phyloP scores from a whole-genome alignment of 139 green algal genomes.

The Nannochloris sp. region DNA sequence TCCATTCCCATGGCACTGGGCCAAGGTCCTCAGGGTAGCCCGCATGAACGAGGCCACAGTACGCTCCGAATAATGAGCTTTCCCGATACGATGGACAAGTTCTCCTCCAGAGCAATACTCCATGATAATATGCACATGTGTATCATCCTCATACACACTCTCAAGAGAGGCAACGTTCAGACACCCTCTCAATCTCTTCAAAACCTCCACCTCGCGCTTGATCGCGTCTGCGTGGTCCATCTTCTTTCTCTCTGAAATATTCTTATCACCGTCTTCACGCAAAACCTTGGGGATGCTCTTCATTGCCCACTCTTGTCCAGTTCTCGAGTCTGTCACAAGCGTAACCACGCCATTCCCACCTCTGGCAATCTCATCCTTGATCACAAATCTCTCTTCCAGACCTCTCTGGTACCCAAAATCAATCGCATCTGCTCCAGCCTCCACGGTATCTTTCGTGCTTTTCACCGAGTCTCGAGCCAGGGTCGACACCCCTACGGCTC shows the following conservation, averaged over 20 bases:
- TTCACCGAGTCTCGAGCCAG: not conserved
- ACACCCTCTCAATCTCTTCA: slow-evolving; percentile 21
- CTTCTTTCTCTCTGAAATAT: slow-evolving; percentile 16
- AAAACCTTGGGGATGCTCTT: slow-evolving; percentile 30
- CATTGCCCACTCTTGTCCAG: slow-evolving; percentile 21
- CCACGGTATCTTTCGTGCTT: not conserved
- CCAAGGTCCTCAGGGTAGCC: slow-evolving; percentile 33
- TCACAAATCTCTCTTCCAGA: slow-evolving; percentile 12
- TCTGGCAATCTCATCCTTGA: slow-evolving; percentile 17
- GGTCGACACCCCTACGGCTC: not conserved
- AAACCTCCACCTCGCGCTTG: slow-evolving; percentile 22
- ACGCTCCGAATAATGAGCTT: slow-evolving; percentile 29
- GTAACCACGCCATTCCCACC: slow-evolving; percentile 29
- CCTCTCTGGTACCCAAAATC: slow-evolving; percentile 23
- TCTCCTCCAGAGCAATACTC: slow-evolving; percentile 42
- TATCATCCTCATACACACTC: slow-evolving; percentile 37
- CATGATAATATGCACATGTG: slow-evolving; percentile 33
- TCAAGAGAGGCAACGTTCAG: slow-evolving; percentile 39
- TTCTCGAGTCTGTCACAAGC: slow-evolving; percentile 15
- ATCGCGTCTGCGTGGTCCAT: slow-evolving; percentile 7
- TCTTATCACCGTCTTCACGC: slow-evolving; percentile 5
- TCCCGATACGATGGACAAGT: slow-evolving; percentile 23
- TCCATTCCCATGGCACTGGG: slow-evolving; percentile 36
- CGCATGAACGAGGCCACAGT: slow-evolving; percentile 42
- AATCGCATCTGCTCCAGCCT: not conserved